Percentiles rank a stretch among this genome's conserved stretches.
Conservation (phyloP, 495 filamentous ascomycete species). For the Achaetomiella virescens region DNA sequence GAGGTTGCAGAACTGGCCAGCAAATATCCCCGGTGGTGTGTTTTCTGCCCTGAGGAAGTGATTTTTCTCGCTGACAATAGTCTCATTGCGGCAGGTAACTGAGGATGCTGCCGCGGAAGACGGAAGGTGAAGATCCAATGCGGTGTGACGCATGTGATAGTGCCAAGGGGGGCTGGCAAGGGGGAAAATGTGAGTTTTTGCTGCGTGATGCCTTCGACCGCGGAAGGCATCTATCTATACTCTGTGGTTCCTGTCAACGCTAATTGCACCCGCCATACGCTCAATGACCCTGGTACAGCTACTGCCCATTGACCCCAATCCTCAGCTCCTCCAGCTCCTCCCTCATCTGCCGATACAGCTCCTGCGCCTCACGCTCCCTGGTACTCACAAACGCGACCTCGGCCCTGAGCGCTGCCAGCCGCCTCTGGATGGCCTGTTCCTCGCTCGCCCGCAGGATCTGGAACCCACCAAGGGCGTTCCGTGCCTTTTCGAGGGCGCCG, state of each 20-base stretch:
- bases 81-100: no score
- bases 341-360: slow-evolving; percentile 66
- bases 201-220: no score
- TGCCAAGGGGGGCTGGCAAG: no score
- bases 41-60: not conserved
- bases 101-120: no score
- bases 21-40: not conserved
- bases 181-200: no score
- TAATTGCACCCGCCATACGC: no score
- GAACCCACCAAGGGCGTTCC: slow-evolving; percentile 66
- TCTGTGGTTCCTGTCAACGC: no score
- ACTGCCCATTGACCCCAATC: slow-evolving; percentile 17
- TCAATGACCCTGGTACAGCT: no score
- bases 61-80: no score
- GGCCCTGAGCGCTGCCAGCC: slow-evolving; percentile 70
- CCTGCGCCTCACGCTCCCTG: slow-evolving; percentile 85
- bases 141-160: no score
- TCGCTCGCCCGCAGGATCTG: slow-evolving; percentile 70
- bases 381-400: slow-evolving; percentile 78
- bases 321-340: slow-evolving; percentile 68
- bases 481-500: slow-evolving; percentile 67
- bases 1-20: not conserved
- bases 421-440: slow-evolving; percentile 61
- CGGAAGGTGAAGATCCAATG: no score
- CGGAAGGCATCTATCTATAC: no score